These are phyloP conservation scores for Pseudonitzschia multistriata DNA, from an alignment of 108 stramenopile genomes.

Conservation along the genomic window DNA sequence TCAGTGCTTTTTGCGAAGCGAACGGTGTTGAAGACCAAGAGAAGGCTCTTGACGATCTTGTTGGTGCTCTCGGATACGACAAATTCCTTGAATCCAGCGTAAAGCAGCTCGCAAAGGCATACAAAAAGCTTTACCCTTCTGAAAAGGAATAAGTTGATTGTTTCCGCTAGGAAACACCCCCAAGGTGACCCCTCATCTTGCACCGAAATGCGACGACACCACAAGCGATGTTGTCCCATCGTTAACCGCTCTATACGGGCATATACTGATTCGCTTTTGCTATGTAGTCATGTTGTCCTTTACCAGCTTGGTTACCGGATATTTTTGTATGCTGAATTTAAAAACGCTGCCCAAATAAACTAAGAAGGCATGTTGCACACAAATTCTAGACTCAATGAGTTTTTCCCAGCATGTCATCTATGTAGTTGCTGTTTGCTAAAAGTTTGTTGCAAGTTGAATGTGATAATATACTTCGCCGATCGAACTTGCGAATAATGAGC, in stretches of 20 bases:
- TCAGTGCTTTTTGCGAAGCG: conserved; percentile 70
- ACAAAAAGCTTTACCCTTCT: conserved; percentile 58
- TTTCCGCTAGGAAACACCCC: background rate
- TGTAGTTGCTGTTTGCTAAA: too few relatives aligned
- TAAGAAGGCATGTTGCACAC: background rate
- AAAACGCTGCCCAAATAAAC: background rate
- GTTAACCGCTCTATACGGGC: background rate
- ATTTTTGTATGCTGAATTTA: background rate
- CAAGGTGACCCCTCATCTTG: background rate
- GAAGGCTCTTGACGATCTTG: conserved; percentile 72
- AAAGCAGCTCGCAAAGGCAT: conserved; percentile 78
- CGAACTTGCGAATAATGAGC: too few relatives aligned
- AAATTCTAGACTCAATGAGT: background rate
- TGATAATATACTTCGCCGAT: too few relatives aligned
- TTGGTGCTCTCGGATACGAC: conserved; percentile 79
- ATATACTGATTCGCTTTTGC: conserved; percentile 10
- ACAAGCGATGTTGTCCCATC: conserved; percentile 2
- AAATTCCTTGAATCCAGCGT: conserved; percentile 75
- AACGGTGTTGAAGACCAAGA: conserved; percentile 52
- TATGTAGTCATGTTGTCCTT: background rate
- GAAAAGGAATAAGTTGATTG: conserved; percentile 26
- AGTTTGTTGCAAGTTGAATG: too few relatives aligned
- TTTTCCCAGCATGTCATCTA: too few relatives aligned
- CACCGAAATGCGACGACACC: background rate
- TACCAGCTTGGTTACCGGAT: conserved; percentile 1